Conservation (phyloP, 169 alveolate species). For the Perkinsus chesapeaki region DNA sequence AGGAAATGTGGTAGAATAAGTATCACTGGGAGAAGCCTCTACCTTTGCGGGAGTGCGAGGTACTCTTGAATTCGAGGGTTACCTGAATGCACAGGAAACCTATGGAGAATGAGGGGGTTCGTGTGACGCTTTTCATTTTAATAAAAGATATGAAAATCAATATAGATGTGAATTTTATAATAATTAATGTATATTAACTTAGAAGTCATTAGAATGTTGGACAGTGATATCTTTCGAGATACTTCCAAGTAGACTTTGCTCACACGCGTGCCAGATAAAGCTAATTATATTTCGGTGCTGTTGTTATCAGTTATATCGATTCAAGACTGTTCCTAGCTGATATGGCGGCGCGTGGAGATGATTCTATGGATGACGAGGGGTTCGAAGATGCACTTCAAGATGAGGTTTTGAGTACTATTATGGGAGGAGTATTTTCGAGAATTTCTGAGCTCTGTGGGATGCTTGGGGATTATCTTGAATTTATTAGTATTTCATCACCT, state of each 20-base stretch:
- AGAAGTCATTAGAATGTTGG: too few relatives aligned
- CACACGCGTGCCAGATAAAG: not conserved
- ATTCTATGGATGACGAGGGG: conserved; percentile 31
- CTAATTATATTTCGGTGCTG: not conserved
- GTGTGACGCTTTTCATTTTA: not conserved
- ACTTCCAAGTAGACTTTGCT: not conserved
- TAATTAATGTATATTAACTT: too few relatives aligned
- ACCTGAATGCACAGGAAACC: too few relatives aligned
- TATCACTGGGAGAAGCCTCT: too few relatives aligned
- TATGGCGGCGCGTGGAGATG: conserved; percentile 39
- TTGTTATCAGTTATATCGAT: not conserved
- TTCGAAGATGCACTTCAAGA: not conserved
- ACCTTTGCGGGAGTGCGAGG: too few relatives aligned
- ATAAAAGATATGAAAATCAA: not conserved
- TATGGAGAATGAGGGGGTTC: too few relatives aligned
- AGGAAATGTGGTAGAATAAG: too few relatives aligned
- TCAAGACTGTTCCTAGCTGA: not conserved
- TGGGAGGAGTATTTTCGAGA: too few relatives aligned
- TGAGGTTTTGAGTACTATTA: not conserved
- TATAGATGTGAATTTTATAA: too few relatives aligned
- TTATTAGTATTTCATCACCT: conserved; percentile 26
- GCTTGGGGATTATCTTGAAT: conserved; percentile 28
- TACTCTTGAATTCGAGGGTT: too few relatives aligned
- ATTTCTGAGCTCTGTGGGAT: too few relatives aligned
- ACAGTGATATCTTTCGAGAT: not conserved